Base-by-base conservation (phyloP, 2,329 filamentous ascomycete species). In the Penicillium sp. region DNA sequence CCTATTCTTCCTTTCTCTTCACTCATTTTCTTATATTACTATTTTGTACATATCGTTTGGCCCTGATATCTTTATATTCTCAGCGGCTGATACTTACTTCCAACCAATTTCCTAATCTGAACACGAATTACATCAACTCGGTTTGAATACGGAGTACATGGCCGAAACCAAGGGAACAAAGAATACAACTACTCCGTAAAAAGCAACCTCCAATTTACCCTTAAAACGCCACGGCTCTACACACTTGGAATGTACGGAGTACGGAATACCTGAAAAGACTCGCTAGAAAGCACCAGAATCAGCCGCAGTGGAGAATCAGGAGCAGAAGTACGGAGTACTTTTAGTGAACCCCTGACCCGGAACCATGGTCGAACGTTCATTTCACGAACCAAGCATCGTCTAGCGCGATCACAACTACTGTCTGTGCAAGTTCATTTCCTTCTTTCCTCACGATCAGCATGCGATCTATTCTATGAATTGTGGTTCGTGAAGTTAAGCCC, bases 11-110 rank as follows among this genome's bases (percentile, higher is more conserved):
- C 24, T 47, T 39, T 42, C 18, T 38, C 21, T 39, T 41, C 21
- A n/a, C 21, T 46, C 24, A 18, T 18, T 18, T 45, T 46, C 45
- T 42, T 10, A 11, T 27, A 8, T 16, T 39, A 47, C 45, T 39
- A 32, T 48, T 41, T 43, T 53, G 51, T 57, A 53, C 44, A 50
- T 55, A 56, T 40, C 41, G 46, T 24, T 16, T n/a, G 7, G 5
- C 36, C 27, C 5, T 40, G 9, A 22, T 46, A 5, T 41, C 31
- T 43, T 11, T 38, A 44, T 24, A 21, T 44, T 11, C 13, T 24
- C n/a, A 18, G 8, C n/a, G 27, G 42, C 8, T 13, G 18, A 14
- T 18, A 18, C 24, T 29, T 16, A 29, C 42, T 32, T 13, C 42
- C 9, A 27, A 14, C 14, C 9, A 14, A 31, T 18, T 44, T 32